Evolutionary conservation across 371 early-diverging fungal genomes (phyloP), one percentile per base, ranked within the genome.

Genomic region (Haplosporangium sp.): DNA sequence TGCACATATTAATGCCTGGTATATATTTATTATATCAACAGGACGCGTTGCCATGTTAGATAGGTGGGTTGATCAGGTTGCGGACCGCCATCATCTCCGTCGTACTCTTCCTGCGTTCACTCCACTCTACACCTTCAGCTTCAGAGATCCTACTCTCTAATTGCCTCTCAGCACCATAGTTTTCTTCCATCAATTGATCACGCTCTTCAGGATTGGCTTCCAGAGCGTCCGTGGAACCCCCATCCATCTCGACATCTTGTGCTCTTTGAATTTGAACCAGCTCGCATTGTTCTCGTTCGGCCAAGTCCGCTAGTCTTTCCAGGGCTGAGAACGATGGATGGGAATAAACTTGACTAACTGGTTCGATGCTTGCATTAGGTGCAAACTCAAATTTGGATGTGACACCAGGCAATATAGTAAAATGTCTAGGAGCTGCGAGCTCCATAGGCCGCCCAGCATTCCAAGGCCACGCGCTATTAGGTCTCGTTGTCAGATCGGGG

Each of bases 21-120:
- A 45, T 45, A 11, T 16, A 1, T 13, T 45, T 13, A 7, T 43
- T 43, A 13, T 13, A 43, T 13, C 45, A 45, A 45, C 45, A 45
- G 16, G 45, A 45, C 11, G 16, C 11, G 13, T 45, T 18, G 20
- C 50, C 1, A 18, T 20, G 18, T 45, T 16, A 45, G 16, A 5
- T 6, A 11, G 63, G 38, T 5, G 69, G 64, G 11, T 48, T 58
- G 4, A 73, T 63, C 23, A 67, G 52, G 51, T 73, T 62, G 56
- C 62, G 60, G 20, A 67, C 62, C 48, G 68, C 62, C 68, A 66
- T 67, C 55, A 73, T 62, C 16, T 63, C 50, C 9, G 63, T 58
- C 2, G 64, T 62, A 13, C 73, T 63, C 43, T 47, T 52, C 55
- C 59, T 42, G 9, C 62, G 63, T 36, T 47, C 65, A 13, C 38